Conservation (phyloP, 2,329 filamentous ascomycete species). For the Colletotrichum endophyticum region DNA sequence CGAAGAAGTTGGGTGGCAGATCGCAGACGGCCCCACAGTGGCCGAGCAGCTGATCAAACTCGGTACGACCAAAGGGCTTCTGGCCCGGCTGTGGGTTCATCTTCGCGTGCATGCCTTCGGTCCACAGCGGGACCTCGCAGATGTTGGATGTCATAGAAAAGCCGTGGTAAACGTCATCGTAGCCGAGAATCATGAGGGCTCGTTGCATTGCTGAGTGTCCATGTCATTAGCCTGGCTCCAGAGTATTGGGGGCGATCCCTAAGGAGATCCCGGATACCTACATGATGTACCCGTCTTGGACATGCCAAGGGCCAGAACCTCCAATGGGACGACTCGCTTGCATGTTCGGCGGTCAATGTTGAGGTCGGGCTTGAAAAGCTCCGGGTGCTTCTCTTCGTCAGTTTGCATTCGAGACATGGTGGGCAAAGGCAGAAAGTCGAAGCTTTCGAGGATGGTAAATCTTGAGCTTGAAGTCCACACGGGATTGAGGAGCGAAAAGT, state of each 20-base stretch:
- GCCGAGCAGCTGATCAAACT: constrained; percentile 24
- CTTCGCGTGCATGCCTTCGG: constrained; percentile 24
- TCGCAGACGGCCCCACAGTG: constrained; percentile 38
- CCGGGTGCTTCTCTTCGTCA: constrained; percentile 20
- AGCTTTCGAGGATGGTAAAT: neutral
- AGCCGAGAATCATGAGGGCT: constrained; percentile 34
- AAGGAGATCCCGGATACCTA: constrained; percentile 26
- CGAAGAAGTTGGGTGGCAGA: constrained; percentile 41
- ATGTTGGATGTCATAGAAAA: constrained; percentile 21
- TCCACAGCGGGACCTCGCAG: constrained; percentile 4
- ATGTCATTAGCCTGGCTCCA: neutral
- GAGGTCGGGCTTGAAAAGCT: constrained; percentile 21
- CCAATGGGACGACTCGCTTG: constrained; percentile 19
- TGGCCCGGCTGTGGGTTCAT: constrained; percentile 25
- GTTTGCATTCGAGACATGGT: constrained; percentile 21
- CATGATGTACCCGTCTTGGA: constrained; percentile 23
- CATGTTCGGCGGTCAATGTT: constrained; percentile 19
- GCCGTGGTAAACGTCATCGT: constrained; percentile 36
- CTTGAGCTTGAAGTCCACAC: neutral
- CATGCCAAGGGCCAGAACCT: constrained; percentile 18
- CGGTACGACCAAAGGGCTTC: constrained; percentile 19
- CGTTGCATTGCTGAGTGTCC: constrained; percentile 22
- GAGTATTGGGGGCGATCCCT: constrained; percentile 3
- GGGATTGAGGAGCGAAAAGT: neutral
- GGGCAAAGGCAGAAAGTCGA: neutral